phyloP scores from a whole-genome alignment of 768 basidiomycete species.

The Kwoniella sp. region DNA sequence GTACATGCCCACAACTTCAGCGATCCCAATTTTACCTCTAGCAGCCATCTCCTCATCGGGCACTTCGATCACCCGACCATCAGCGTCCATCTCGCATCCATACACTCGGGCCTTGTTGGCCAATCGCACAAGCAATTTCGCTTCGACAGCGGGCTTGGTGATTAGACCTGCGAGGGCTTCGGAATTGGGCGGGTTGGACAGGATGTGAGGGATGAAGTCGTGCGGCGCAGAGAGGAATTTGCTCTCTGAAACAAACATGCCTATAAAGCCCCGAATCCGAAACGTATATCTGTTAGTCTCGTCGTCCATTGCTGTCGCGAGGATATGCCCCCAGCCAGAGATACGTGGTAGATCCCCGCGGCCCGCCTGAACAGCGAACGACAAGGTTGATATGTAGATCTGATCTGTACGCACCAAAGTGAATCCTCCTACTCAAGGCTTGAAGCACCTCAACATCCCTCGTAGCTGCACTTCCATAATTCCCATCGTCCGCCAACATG shows the following conservation, averaged over 20 bases:
- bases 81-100: slow-evolving; percentile 74
- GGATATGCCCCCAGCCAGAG: too few relatives aligned
- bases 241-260: slow-evolving; percentile 98
- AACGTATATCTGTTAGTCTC: too few relatives aligned
- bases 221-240: slow-evolving; percentile 87
- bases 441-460: slow-evolving; percentile 96
- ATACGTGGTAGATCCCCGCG: too few relatives aligned
- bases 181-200: slow-evolving; percentile 65
- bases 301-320: too few relatives aligned
- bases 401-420: too few relatives aligned
- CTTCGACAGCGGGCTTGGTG: slow-evolving; percentile 96
- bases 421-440: slow-evolving; percentile 95
- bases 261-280: too few relatives aligned
- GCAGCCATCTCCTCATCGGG: slow-evolving; percentile 28
- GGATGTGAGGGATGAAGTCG: slow-evolving; percentile 90
- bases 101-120: slow-evolving; percentile 76
- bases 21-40: slow-evolving; percentile 78
- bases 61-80: slow-evolving; percentile 50
- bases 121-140: slow-evolving; percentile 75
- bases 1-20: slow-evolving; percentile 89
- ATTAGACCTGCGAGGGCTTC: slow-evolving; percentile 79
- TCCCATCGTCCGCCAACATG: slow-evolving; percentile 81
- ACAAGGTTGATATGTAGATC: too few relatives aligned
- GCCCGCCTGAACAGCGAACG: too few relatives aligned
- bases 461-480: slow-evolving; percentile 93